Evolutionary conservation across 2,329 filamentous ascomycete species (phyloP).

Genomic region (Colletotrichum spinosum): DNA sequence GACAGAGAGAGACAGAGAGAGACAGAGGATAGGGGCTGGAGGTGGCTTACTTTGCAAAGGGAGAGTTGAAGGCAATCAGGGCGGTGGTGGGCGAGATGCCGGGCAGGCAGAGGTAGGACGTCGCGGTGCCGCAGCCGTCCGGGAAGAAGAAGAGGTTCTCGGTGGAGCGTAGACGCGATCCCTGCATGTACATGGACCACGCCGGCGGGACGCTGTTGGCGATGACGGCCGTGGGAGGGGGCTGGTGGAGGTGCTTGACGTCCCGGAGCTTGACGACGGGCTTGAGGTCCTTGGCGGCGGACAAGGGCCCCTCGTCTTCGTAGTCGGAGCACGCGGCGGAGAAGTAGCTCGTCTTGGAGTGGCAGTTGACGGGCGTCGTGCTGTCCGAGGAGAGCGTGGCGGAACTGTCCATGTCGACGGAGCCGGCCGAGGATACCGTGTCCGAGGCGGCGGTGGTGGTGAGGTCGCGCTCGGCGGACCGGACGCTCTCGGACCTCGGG

Average conservation of each 20-base stretch:
- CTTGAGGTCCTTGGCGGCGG: conserved; percentile 44
- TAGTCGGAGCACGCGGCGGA: too few species aligned
- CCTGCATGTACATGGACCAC: conserved; percentile 48
- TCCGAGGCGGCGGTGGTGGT: conserved; percentile 63
- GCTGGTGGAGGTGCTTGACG: conserved; percentile 58
- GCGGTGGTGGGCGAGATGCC: conserved; percentile 61
- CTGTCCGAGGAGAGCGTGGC: conserved; percentile 70
- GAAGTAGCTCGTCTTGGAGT: too few species aligned
- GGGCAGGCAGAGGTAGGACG: conserved; percentile 73
- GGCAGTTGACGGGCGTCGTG: conserved; percentile 30
- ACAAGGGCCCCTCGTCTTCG: conserved; percentile 49
- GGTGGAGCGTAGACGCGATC: conserved; percentile 56
- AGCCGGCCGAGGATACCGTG: conserved; percentile 70
- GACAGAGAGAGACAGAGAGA: conserved; percentile 54
- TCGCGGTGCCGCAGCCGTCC: conserved; percentile 70
- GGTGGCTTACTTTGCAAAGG: conserved; percentile 70
- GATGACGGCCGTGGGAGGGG: conserved; percentile 56
- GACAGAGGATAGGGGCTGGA: conserved; percentile 52
- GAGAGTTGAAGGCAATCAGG: conserved; percentile 69
- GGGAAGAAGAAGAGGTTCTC: conserved; percentile 66
- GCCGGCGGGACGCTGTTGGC: too few species aligned
- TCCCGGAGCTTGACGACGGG: conserved; percentile 48
- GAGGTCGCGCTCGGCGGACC: conserved; percentile 43
- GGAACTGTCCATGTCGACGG: conserved; percentile 72
- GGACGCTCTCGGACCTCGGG: too few species aligned